These are phyloP conservation scores for Pseudogymnoascus sp. DNA, from an alignment of 2,329 filamentous ascomycete genomes.

Conservation along the genomic window DNA sequence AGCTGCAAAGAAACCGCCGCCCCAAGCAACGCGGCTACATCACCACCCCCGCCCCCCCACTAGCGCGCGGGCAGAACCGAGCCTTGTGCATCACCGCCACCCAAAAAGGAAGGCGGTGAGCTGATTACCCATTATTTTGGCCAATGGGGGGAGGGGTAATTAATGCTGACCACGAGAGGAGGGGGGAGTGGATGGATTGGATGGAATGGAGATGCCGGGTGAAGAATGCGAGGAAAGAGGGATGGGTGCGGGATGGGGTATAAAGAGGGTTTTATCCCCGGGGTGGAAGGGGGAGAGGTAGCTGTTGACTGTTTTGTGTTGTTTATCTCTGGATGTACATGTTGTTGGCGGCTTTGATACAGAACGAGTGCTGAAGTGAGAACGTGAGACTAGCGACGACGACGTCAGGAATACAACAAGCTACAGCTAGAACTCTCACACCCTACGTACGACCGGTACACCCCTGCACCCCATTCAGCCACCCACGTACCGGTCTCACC, in stretches of 20 bases:
- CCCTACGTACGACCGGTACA: no score
- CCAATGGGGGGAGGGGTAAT: background rate
- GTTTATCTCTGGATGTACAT: background rate
- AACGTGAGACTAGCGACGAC: no score
- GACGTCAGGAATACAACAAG: no score
- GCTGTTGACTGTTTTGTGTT: background rate
- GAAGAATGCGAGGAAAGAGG: background rate
- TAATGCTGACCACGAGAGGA: constrained; percentile 7
- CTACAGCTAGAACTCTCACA: no score
- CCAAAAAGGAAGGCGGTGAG: background rate
- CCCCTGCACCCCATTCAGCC: no score
- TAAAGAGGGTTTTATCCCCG: background rate
- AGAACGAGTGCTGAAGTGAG: no score
- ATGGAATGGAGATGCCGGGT: background rate
- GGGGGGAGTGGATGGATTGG: background rate
- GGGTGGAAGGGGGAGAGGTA: background rate
- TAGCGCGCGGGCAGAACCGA: background rate
- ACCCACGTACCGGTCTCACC: no score
- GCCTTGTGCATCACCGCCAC: background rate
- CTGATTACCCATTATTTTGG: constrained; percentile 16
- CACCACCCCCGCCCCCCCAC: background rate
- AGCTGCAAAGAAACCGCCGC: no score
- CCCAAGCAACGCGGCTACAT: background rate
- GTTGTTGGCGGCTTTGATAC: background rate
- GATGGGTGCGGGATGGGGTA: background rate